phyloP scores from a whole-genome alignment of 2,329 filamentous ascomycete genomes.

The Claviceps citrina region DNA sequence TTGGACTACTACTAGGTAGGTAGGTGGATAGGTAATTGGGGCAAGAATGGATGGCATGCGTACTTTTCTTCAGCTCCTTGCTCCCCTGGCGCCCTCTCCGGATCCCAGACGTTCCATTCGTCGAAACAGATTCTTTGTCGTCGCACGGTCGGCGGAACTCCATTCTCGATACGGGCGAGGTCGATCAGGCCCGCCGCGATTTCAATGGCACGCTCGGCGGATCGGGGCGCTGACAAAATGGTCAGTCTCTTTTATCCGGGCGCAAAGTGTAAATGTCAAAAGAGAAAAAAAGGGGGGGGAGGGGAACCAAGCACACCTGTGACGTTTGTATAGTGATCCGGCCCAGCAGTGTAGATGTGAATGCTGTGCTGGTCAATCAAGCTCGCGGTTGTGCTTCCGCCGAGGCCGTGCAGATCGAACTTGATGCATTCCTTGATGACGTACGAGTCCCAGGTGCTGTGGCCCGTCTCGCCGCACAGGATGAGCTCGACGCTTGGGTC shows the following conservation, averaged over 20 bases:
- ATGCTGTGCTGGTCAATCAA: conserved; percentile 1
- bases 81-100: neutral
- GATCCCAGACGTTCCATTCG: conserved; percentile 1
- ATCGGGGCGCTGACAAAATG: neutral
- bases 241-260: neutral
- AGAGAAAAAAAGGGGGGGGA: neutral
- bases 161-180: neutral
- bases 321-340: neutral
- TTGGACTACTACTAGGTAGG: too few relatives aligned
- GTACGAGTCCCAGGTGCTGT: neutral
- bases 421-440: conserved; percentile 1
- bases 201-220: conserved; percentile 1
- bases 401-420: neutral
- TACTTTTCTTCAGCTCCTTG: neutral
- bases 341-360: neutral
- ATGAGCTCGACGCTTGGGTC: neutral
- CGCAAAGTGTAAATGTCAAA: too few relatives aligned
- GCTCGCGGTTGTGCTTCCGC: neutral
- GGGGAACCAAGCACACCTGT: neutral
- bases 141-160: neutral
- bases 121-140: conserved; percentile 1
- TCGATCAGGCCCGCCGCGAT: neutral
- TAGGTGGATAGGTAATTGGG: too few relatives aligned
- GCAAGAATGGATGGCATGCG: neutral
- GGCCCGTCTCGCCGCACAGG: neutral